phyloP scores from a whole-genome alignment of 2,329 filamentous ascomycete genomes.

The Drechmeria coniospora region DNA sequence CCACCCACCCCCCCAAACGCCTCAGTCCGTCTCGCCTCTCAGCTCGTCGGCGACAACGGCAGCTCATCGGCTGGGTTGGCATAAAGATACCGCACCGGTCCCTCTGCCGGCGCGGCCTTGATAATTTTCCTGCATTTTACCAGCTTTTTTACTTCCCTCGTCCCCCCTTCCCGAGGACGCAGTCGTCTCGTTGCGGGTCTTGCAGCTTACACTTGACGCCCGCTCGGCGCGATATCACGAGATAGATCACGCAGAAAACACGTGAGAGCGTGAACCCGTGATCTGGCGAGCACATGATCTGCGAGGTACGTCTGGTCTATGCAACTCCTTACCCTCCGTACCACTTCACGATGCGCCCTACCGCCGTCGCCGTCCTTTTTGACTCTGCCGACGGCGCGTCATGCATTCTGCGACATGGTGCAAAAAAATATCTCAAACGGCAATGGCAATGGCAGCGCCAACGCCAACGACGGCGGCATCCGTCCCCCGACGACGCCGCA shows the following conservation, averaged over 20 bases:
- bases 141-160: slow-evolving; percentile 3
- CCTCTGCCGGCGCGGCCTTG: slow-evolving; percentile 3
- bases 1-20: slow-evolving; percentile 1
- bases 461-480: too few species aligned
- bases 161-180: slow-evolving; percentile 6
- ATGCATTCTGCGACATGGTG: too few species aligned
- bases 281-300: slow-evolving; percentile 31
- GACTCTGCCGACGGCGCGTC: too few species aligned
- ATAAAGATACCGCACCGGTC: slow-evolving; percentile 10
- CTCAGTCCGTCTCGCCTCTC: slow-evolving; percentile 1
- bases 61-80: slow-evolving; percentile 9
- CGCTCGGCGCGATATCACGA: slow-evolving; percentile 29
- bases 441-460: too few species aligned
- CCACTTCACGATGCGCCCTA: slow-evolving; percentile 6
- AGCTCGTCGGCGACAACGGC: slow-evolving; percentile 1
- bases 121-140: slow-evolving; percentile 4
- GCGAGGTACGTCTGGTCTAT: slow-evolving; percentile 23
- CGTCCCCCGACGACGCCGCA: too few species aligned
- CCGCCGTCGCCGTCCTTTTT: too few species aligned
- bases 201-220: slow-evolving; percentile 15
- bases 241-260: slow-evolving; percentile 30
- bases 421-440: too few species aligned
- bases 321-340: too few species aligned
- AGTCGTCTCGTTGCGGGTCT: slow-evolving; percentile 7
- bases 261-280: slow-evolving; percentile 28